Percentiles rank a stretch among this genome's conserved stretches.
Evolutionary conservation across 129 eudicot species (phyloP).

Genomic region (Centella asiatica): DNA sequence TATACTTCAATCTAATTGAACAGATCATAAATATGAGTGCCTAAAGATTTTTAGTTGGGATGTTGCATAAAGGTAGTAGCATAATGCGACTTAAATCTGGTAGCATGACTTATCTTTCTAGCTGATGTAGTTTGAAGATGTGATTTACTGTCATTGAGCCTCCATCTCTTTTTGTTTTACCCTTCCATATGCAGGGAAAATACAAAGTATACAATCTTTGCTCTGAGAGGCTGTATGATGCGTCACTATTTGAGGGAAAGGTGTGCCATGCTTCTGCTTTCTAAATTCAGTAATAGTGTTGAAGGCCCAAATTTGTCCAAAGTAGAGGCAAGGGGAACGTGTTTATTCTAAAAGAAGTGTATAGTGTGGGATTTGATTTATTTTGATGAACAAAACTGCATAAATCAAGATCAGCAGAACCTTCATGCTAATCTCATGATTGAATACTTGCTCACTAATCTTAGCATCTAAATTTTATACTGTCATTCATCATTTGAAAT

Average conservation of each 20-base stretch:
- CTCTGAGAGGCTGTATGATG: slow-evolving; percentile 90
- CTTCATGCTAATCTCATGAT: no score
- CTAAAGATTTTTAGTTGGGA: no score
- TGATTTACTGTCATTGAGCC: slow-evolving; percentile 3
- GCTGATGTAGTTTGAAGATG: slow-evolving; percentile 4
- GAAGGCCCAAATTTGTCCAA: neutral
- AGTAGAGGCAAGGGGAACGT: neutral
- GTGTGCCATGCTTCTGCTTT: slow-evolving; percentile 19
- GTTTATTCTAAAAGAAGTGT: neutral
- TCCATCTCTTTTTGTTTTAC: neutral
- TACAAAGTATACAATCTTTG: slow-evolving; percentile 98
- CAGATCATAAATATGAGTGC: no score
- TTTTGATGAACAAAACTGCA: no score
- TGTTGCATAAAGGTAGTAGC: neutral
- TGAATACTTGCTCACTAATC: no score
- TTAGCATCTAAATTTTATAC: no score
- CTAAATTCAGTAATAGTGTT: neutral
- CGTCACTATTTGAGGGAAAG: slow-evolving; percentile 88
- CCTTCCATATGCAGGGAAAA: slow-evolving; percentile 54
- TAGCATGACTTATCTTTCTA: neutral
- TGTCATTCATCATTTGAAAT: no score
- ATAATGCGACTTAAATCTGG: neutral
- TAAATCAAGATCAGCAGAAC: no score
- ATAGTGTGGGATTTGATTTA: no score
- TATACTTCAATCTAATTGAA: no score